These are phyloP conservation scores for Cubamyces lactineus DNA, from an alignment of 768 basidiomycete genomes.

Conservation along the genomic window DNA sequence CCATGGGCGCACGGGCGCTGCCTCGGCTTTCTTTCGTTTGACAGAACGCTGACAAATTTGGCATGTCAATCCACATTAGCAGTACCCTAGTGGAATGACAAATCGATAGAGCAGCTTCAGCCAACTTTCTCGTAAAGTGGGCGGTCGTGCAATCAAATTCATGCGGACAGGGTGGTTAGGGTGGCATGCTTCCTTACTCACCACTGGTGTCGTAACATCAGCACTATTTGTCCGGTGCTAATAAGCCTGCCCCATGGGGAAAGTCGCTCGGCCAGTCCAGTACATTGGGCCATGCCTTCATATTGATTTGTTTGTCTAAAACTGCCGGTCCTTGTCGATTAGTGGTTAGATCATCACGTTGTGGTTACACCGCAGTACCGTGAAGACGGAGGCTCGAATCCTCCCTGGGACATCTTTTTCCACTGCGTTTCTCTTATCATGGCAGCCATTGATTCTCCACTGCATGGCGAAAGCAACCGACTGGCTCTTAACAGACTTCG, in stretches of 20 bases:
- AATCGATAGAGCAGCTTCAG: neutral
- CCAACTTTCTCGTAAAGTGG: neutral
- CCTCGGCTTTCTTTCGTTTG: neutral
- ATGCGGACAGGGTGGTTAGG: too few species aligned
- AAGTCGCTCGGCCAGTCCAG: too few species aligned
- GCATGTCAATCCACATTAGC: neutral
- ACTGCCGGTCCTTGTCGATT: conserved; percentile 17
- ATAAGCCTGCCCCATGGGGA: neutral
- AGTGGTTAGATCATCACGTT: conserved; percentile 19
- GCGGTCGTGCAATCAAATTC: too few species aligned
- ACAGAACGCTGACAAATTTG: neutral
- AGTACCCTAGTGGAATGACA: neutral
- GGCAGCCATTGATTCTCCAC: too few species aligned
- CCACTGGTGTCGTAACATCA: conserved; percentile 1
- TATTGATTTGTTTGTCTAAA: too few species aligned
- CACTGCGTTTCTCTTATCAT: too few species aligned
- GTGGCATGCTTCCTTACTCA: neutral
- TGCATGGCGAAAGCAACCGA: too few species aligned
- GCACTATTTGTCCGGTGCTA: neutral
- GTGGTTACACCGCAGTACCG: conserved; percentile 1
- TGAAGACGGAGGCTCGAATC: conserved; percentile 19
- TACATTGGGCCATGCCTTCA: too few species aligned
- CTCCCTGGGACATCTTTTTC: conserved; percentile 15
- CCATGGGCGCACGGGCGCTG: too few species aligned
- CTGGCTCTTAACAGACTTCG: too few species aligned